Base-by-base conservation (phyloP, 176 grass and related monocot species). In the Metroxylon sagu region DNA sequence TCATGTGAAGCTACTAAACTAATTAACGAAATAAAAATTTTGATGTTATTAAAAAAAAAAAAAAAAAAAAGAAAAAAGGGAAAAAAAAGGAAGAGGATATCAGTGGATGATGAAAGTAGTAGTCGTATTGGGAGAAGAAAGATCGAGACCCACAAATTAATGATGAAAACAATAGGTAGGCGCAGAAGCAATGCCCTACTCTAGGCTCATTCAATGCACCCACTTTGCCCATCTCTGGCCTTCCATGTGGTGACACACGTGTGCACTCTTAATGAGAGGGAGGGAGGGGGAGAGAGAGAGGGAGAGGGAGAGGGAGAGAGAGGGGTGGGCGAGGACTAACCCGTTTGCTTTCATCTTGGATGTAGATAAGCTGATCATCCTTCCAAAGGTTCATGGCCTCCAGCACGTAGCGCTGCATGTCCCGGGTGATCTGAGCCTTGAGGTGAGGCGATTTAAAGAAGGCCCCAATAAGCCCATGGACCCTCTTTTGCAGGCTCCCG, bases 321-420 rank as follows among this genome's bases (percentile, higher is more conserved):
- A 0, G 16, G 62, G 30, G 48, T n/a, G 19, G 6, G 26, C 12
- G 53, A 58, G 74, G 18, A 82, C 71, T 71, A 60, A 97, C 92
- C 79, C 76, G 56, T 69, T 98, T 98, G 54, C 84, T 84, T 60
- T 92, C 84, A 63, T 95, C 81, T 82, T 95, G 91, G 68, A 95
- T 82, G 74, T 61, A 71, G 56, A 95, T 21, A 50, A 63, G 63
- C 5, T 85, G 62, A 48, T 67, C 80, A 70, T 88, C 74, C 48
- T 50, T 50, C 79, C 79, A 82, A 19, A 16, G 30, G 70, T 15
- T 62, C 79, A 82, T 77, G 63, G 73, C 61, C 18, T 63, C 55
- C 56, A 48, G 50, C 18, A 77, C 80, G 68, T 83, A 77, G 23
- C 64, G 57, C 57, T 83, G 88, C 94, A 98, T 89, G 88, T 88